phyloP scores from a whole-genome alignment of 805 yeast species.

The Metschnikowia corniflorae region DNA sequence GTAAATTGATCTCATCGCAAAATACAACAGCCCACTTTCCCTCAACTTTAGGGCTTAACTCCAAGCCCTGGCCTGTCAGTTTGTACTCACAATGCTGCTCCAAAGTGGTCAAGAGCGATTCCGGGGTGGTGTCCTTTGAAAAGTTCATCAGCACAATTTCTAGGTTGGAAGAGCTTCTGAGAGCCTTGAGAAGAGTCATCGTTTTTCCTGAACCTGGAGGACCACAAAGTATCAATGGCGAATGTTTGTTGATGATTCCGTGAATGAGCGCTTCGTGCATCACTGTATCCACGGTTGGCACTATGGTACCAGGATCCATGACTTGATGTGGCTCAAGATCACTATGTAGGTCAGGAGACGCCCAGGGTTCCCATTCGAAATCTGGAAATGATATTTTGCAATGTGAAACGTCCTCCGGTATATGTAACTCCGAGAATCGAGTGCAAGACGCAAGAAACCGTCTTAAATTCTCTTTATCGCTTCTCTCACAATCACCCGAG shows the following conservation, averaged over 20 bases:
- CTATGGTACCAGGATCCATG: slow-evolving; percentile 55
- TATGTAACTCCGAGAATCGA: slow-evolving; percentile 16
- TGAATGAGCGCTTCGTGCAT: slow-evolving; percentile 62
- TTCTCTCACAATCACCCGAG: slow-evolving; percentile 50
- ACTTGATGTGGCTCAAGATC: slow-evolving; percentile 60
- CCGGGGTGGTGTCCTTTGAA: slow-evolving; percentile 74
- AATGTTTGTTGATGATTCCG: slow-evolving; percentile 51
- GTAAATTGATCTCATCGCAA: slow-evolving; percentile 89
- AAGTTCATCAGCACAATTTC: slow-evolving; percentile 72
- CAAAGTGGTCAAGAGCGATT: slow-evolving; percentile 55
- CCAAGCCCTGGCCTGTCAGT: slow-evolving; percentile 47
- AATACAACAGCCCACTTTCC: slow-evolving; percentile 78
- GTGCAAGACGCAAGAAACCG: slow-evolving; percentile 19
- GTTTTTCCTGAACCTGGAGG: slow-evolving; percentile 98
- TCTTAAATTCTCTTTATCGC: slow-evolving; percentile 39
- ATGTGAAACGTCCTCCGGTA: slow-evolving; percentile 31
- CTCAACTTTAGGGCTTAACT: slow-evolving; percentile 53
- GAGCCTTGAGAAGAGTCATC: slow-evolving; percentile 73
- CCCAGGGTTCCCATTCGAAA: slow-evolving; percentile 46
- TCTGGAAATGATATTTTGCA: slow-evolving; percentile 43
- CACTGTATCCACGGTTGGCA: slow-evolving; percentile 77
- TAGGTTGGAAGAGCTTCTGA: slow-evolving; percentile 53
- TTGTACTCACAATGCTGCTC: slow-evolving; percentile 70
- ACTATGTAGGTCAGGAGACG: slow-evolving; percentile 33
- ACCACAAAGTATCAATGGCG: slow-evolving; percentile 76